Base-by-base conservation (phyloP, 352 stramenopile genomes). In the Globisporangium solare region DNA sequence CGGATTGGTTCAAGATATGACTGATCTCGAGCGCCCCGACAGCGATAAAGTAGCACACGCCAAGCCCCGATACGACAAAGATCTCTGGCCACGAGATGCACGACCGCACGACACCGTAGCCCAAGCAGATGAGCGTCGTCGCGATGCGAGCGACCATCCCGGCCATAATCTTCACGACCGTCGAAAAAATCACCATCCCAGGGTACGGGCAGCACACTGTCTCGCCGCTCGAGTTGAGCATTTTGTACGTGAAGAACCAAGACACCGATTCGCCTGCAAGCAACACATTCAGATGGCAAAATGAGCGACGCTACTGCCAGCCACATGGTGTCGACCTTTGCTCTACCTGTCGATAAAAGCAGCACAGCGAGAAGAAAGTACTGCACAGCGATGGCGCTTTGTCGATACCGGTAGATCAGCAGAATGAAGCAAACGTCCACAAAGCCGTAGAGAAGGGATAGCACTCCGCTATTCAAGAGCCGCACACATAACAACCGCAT, bases 281-380 rank as follows among this genome's bases (percentile, higher is more conserved):
- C 17, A 35, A 8, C 20, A 53, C 17, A n/a, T n/a, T n/a, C 41
- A 14, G 1, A 21, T 49, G 42, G 32, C 7, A 52, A 51, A 35
- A 35, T 35, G 27, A 7, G 4, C 4, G 6, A 35, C 10, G 27
- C 27, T 35, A 35, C 6, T 35, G 3, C 6, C 24, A 35, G 7
- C 27, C 27, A 11, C 27, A 6, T 27, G 24, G 2, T 5, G 24
- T 27, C 10, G 27, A 11, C 7, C 3, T 35, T 35, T 35, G 27
- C 27, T 35, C 5, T 66, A 89, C 80, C 67, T 8, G 85, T 92
- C 32, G 85, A 73, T 11, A 96, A 66, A 1, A 94, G 50, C 41
- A 97, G 58, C 47, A 96, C 86, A 0, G 67, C 59, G 11, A 96
- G 58, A 22, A 96, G 68, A 48, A 93, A 87, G 50, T 85, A 95